These are phyloP conservation scores for Groenewaldozyma tartarivorans DNA, from an alignment of 805 yeast species.

Conservation along the genomic window DNA sequence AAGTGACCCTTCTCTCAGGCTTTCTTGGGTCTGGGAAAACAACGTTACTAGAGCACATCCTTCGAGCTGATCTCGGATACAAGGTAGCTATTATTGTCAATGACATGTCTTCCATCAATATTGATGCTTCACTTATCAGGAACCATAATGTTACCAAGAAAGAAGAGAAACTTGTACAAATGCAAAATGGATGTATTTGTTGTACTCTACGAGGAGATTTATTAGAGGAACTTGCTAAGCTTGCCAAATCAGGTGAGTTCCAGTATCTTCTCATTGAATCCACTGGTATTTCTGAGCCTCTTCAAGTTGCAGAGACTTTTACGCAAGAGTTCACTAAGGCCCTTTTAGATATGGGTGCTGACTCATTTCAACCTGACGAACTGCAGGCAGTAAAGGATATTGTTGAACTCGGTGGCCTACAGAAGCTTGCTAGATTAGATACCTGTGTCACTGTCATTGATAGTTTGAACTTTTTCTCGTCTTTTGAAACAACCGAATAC, in stretches of 20 bases:
- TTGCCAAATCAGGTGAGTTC: slow-evolving; percentile 30
- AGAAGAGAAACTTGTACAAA: slow-evolving; percentile 36
- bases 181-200: slow-evolving; percentile 42
- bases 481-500: slow-evolving; percentile 36
- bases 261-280: slow-evolving; percentile 38
- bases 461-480: slow-evolving; percentile 32
- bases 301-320: slow-evolving; percentile 44
- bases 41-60: slow-evolving; percentile 35
- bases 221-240: slow-evolving; percentile 32
- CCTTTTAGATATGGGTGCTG: slow-evolving; percentile 24
- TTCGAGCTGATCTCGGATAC: slow-evolving; percentile 32
- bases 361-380: slow-evolving; percentile 6
- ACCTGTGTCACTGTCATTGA: slow-evolving; percentile 41
- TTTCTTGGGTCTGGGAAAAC: slow-evolving; percentile 41
- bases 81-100: slow-evolving; percentile 39
- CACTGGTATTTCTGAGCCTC: slow-evolving; percentile 41
- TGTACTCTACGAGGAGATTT: slow-evolving; percentile 40
- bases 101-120: slow-evolving; percentile 35
- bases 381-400: slow-evolving; percentile 19
- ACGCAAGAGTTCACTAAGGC: slow-evolving; percentile 33
- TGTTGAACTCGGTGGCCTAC: slow-evolving; percentile 32
- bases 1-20: slow-evolving; percentile 39
- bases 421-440: slow-evolving; percentile 32
- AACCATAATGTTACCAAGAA: slow-evolving; percentile 33
- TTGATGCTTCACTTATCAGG: slow-evolving; percentile 34